phyloP scores from a whole-genome alignment of 2,329 filamentous ascomycete species.

The Microcyclosporella mali region DNA sequence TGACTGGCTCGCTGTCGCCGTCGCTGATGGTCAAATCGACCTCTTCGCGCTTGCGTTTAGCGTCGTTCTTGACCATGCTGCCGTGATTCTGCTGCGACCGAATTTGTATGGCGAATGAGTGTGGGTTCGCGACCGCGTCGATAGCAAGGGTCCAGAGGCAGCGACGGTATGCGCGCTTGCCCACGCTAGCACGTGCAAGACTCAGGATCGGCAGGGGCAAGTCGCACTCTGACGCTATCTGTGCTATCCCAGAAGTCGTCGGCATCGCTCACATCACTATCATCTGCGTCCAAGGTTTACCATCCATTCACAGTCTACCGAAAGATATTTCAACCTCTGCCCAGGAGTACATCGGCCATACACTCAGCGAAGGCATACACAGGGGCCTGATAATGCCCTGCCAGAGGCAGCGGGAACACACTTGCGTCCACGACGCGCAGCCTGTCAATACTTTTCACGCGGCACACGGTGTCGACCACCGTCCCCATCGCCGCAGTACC shows the following conservation, averaged over 20 bases:
- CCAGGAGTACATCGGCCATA: slow-evolving; percentile 1
- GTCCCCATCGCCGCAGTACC: slow-evolving; percentile 5
- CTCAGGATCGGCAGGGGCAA: too few species aligned
- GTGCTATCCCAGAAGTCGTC: too few species aligned
- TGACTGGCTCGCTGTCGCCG: neutral
- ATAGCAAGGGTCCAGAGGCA: neutral
- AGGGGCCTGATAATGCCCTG: slow-evolving; percentile 2
- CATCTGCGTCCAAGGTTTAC: too few species aligned
- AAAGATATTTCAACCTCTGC: neutral
- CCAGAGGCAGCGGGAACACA: slow-evolving; percentile 41
- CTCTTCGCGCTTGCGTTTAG: neutral
- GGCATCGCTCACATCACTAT: too few species aligned
- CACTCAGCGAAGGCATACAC: slow-evolving; percentile 8
- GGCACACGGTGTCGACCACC: slow-evolving; percentile 52
- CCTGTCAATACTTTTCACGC: slow-evolving; percentile 49
- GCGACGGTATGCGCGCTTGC: too few species aligned
- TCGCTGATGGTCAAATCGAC: too few species aligned
- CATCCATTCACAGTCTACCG: too few species aligned
- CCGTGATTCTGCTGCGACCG: too few species aligned
- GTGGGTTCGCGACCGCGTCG: neutral
- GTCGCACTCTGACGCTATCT: too few species aligned
- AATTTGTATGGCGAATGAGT: neutral
- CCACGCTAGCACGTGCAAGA: too few species aligned
- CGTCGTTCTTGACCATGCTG: neutral
- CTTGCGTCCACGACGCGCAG: slow-evolving; percentile 58